Conservation (phyloP, 1,284 basidiomycete genomes). For the Ceratobasidium sp. region DNA sequence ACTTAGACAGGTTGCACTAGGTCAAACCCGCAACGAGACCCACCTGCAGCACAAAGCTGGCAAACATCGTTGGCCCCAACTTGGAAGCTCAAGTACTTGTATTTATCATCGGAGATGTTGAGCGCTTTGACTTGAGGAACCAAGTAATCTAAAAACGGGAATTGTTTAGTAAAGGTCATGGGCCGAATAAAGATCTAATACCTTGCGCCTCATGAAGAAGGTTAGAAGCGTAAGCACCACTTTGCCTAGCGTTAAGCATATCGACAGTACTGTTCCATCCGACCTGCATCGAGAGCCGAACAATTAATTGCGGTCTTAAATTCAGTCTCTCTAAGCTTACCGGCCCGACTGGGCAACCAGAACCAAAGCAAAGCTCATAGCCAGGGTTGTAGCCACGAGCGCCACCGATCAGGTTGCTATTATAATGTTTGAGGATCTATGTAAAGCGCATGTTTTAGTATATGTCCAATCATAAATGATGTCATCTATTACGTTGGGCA, state of each 20-base stretch:
- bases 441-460: neutral
- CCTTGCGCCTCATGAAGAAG: slow-evolving; percentile 42
- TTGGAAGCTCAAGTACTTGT: slow-evolving; percentile 52
- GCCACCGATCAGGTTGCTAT: slow-evolving; percentile 31
- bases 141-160: slow-evolving; percentile 46
- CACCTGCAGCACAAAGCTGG: slow-evolving; percentile 51
- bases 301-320: neutral
- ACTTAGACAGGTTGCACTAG: neutral
- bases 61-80: slow-evolving; percentile 54
- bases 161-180: neutral
- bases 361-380: slow-evolving; percentile 42
- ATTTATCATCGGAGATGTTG: slow-evolving; percentile 45
- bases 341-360: slow-evolving; percentile 30
- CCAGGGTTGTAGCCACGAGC: slow-evolving; percentile 39
- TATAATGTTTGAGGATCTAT: slow-evolving; percentile 43
- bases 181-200: neutral
- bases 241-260: slow-evolving; percentile 41
- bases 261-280: slow-evolving; percentile 43
- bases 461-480: neutral
- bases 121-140: slow-evolving; percentile 47
- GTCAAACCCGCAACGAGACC: neutral
- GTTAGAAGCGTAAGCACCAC: slow-evolving; percentile 43
- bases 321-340: neutral
- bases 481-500: slow-evolving; percentile 46
- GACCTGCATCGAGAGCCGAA: neutral